phyloP scores from a whole-genome alignment of 306 rosid species.

The Vigna trinervia region DNA sequence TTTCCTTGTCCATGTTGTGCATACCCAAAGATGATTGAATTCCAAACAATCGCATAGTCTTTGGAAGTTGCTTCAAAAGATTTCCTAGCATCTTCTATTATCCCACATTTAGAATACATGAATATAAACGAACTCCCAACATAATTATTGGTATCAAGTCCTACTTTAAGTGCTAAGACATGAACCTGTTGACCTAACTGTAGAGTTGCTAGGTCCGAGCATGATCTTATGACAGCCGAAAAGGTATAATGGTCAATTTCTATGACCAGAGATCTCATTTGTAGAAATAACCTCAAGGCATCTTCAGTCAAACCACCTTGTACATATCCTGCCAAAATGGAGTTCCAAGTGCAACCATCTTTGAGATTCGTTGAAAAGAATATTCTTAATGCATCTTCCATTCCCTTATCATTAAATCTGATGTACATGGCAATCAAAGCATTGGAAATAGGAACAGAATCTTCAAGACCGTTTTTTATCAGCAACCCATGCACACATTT shows the following conservation, averaged over 20 bases:
- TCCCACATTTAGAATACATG: constrained; percentile 93
- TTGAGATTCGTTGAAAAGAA: constrained; percentile 61
- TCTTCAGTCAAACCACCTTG: constrained; percentile 78
- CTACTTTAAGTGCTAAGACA: constrained; percentile 59
- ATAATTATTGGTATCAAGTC: constrained; percentile 63
- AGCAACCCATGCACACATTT: constrained; percentile 73
- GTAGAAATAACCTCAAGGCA: constrained; percentile 64
- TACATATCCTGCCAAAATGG: constrained; percentile 75
- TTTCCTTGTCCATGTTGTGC: constrained; percentile 87
- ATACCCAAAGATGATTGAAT: constrained; percentile 82
- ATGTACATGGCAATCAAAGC: constrained; percentile 84
- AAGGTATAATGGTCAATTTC: constrained; percentile 74
- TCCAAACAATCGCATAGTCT: constrained; percentile 72
- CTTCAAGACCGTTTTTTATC: constrained; percentile 70
- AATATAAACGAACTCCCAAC: constrained; percentile 82
- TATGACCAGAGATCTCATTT: constrained; percentile 55
- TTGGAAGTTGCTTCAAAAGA: constrained; percentile 67
- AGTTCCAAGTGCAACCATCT: constrained; percentile 83
- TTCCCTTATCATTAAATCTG: constrained; percentile 56
- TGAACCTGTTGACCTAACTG: constrained; percentile 83
- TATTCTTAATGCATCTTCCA: constrained; percentile 63
- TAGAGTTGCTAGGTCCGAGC: constrained; percentile 79
- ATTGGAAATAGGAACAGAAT: constrained; percentile 69
- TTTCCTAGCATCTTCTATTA: constrained; percentile 77
- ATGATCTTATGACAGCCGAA: constrained; percentile 69